Conservation (phyloP, 257 asterid genomes). For the Penstemon eatonii region DNA sequence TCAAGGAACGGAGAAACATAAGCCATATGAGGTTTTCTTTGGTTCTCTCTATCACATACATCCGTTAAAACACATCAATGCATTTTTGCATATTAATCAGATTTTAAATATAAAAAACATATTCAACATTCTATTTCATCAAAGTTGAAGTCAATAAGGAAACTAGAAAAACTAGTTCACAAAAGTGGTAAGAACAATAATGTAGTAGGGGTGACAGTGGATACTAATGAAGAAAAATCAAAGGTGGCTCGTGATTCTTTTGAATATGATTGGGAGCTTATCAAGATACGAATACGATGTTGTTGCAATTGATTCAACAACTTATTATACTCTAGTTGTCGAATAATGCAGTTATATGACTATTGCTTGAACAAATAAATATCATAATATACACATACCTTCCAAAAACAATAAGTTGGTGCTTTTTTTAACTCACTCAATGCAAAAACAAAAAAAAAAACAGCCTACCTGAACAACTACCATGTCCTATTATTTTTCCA, state of each 20-base stretch:
- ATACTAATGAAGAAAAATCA: constrained; percentile 1
- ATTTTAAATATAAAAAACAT: constrained; percentile 45
- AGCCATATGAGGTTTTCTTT: constrained; percentile 70
- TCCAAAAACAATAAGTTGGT: too few relatives aligned
- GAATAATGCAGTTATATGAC: too few relatives aligned
- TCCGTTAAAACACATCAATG: not conserved
- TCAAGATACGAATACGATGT: constrained; percentile 17
- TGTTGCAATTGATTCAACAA: too few relatives aligned
- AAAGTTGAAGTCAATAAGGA: constrained; percentile 41
- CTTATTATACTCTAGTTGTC: too few relatives aligned
- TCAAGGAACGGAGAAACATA: constrained; percentile 38
- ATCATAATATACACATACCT: too few relatives aligned
- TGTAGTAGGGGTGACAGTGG: not conserved
- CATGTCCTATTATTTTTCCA: too few relatives aligned
- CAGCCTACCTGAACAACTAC: too few relatives aligned
- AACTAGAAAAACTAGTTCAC: constrained; percentile 12
- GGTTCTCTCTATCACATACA: not conserved
- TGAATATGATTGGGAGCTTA: constrained; percentile 51
- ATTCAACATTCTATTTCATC: constrained; percentile 50
- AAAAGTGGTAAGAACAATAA: constrained; percentile 15
- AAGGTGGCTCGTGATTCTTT: constrained; percentile 11
- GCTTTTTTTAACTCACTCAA: too few relatives aligned
- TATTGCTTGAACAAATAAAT: too few relatives aligned
- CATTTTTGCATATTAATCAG: not conserved
- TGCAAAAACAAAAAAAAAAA: too few relatives aligned